Conservation (phyloP, 192 early-diverging fungal genomes). For the Obelidium mucronatum region DNA sequence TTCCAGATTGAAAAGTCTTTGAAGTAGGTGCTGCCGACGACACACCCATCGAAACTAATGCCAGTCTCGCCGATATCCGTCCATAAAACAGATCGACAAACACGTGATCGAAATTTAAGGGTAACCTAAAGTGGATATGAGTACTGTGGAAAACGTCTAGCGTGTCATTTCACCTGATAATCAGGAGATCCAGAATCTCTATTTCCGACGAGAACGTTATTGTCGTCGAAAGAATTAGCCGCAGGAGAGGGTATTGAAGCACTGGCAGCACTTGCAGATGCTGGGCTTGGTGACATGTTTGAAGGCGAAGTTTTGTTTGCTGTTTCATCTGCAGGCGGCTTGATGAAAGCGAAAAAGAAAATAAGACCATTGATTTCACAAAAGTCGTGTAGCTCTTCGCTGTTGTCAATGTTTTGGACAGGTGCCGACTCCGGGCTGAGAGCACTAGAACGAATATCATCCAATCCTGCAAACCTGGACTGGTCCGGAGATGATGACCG, state of each 20-base stretch:
- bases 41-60: conserved; percentile 93
- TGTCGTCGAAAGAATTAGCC: not conserved
- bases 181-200: conserved; percentile 31
- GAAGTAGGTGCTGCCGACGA: conserved; percentile 86
- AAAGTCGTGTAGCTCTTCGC: conserved; percentile 70
- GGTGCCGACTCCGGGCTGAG: conserved; percentile 15
- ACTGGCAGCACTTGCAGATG: too few relatives aligned
- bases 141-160: too few relatives aligned
- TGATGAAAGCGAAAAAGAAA: conserved; percentile 80
- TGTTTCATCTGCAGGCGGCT: not conserved
- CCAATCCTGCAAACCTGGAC: not conserved
- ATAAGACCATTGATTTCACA: conserved; percentile 84
- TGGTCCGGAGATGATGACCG: conserved; percentile 13
- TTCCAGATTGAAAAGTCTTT: conserved; percentile 89
- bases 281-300: not conserved
- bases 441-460: conserved; percentile 30
- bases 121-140: conserved; percentile 47
- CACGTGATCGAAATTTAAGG: conserved; percentile 81
- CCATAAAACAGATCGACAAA: conserved; percentile 90
- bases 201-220: not conserved
- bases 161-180: conserved; percentile 38
- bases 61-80: conserved; percentile 93
- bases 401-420: conserved; percentile 38
- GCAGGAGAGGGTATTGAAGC: not conserved
- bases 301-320: not conserved